Evolutionary conservation across 2,329 filamentous ascomycete genomes (phyloP).

Genomic region (Fusarium pseudonygamai): DNA sequence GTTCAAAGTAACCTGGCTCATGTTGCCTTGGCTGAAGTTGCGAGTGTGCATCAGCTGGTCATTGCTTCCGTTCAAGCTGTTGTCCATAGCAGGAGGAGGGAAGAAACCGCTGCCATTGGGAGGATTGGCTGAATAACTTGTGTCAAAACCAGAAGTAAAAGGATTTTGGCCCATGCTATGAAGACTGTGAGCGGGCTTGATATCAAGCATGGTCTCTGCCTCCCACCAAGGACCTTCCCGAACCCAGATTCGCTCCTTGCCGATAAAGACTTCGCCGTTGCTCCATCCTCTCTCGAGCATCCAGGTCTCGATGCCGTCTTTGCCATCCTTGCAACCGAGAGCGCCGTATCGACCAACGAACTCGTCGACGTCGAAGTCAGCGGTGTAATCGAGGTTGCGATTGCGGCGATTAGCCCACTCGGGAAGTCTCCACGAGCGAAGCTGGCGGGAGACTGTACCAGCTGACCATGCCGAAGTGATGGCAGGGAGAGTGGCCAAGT

Average conservation of each 20-base stretch:
- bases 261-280: constrained; percentile 94
- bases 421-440: constrained; percentile 90
- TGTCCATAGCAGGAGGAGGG: constrained; percentile 66
- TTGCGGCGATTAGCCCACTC: constrained; percentile 97
- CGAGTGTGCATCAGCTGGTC: constrained; percentile 76
- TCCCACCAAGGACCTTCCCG: constrained; percentile 97
- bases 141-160: constrained; percentile 65
- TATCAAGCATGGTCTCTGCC: constrained; percentile 93
- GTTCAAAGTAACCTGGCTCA: constrained; percentile 62
- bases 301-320: constrained; percentile 94
- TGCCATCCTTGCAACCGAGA: constrained; percentile 88
- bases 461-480: constrained; percentile 92
- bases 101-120: constrained; percentile 76
- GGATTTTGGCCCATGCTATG: constrained; percentile 58
- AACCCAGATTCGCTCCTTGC: constrained; percentile 94
- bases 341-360: constrained; percentile 84
- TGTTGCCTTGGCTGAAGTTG: constrained; percentile 64
- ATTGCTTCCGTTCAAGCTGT: constrained; percentile 72
- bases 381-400: constrained; percentile 92
- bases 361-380: constrained; percentile 94
- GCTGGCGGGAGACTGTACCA: constrained; percentile 88
- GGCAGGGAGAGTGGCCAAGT: constrained; percentile 75
- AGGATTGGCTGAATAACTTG: constrained; percentile 76
- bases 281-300: constrained; percentile 96
- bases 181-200: constrained; percentile 71